phyloP scores from a whole-genome alignment of 2,329 filamentous ascomycete species.

The Fusarium drepaniforme region DNA sequence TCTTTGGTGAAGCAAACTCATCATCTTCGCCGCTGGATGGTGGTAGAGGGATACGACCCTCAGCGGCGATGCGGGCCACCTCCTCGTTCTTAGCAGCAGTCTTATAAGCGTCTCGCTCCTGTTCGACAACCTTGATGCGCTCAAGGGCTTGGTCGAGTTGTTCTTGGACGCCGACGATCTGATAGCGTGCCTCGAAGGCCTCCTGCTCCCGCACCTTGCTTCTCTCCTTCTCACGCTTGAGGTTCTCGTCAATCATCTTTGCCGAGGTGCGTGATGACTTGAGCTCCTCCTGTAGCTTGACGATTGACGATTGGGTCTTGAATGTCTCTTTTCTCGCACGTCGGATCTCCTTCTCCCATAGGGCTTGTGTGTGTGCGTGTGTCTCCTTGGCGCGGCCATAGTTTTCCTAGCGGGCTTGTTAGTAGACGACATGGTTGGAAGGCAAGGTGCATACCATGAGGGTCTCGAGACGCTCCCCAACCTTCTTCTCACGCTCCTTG shows the following conservation, averaged over 20 bases:
- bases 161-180: slow-evolving; percentile 74
- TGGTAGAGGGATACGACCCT: slow-evolving; percentile 77
- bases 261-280: slow-evolving; percentile 69
- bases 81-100: slow-evolving; percentile 80
- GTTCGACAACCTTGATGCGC: slow-evolving; percentile 73
- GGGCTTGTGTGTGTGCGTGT: slow-evolving; percentile 72
- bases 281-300: slow-evolving; percentile 81
- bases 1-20: slow-evolving; percentile 73
- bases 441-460: slow-evolving; percentile 69
- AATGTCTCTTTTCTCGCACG: slow-evolving; percentile 79
- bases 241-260: slow-evolving; percentile 67
- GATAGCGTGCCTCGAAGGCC: slow-evolving; percentile 75
- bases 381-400: slow-evolving; percentile 78
- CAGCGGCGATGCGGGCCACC: slow-evolving; percentile 77
- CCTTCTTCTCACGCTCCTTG: slow-evolving; percentile 73
- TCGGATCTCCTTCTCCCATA: slow-evolving; percentile 82
- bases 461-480: slow-evolving; percentile 75
- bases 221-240: slow-evolving; percentile 74
- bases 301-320: slow-evolving; percentile 76
- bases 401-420: slow-evolving; percentile 68
- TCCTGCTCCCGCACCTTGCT: slow-evolving; percentile 75
- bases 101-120: slow-evolving; percentile 81
- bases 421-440: slow-evolving; percentile 13
- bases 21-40: slow-evolving; percentile 64
- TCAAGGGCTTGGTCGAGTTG: slow-evolving; percentile 75